A percentile compares a stretch with the other conserved stretches of the same genome.
These are phyloP conservation scores for Melampsora medusae DNA, from an alignment of 1,284 basidiomycete genomes.

Conservation along the genomic window DNA sequence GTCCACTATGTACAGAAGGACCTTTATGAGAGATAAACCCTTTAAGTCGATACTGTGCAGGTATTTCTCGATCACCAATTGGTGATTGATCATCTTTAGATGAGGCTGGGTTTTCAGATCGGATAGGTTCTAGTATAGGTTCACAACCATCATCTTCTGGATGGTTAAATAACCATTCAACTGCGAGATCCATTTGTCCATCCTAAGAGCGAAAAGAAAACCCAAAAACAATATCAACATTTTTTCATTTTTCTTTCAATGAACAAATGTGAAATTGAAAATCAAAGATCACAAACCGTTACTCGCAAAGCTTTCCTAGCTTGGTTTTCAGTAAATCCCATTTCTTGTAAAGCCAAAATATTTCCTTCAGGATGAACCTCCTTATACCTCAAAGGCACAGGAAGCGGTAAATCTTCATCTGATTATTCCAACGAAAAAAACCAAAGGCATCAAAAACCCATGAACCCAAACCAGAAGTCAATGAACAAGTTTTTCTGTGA, in stretches of 20 bases:
- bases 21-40: constrained; percentile 97
- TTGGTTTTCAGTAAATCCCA: constrained; percentile 86
- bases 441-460: no score
- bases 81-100: neutral
- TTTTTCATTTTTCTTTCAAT: neutral
- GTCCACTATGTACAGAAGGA: constrained; percentile 87
- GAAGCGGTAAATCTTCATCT: no score
- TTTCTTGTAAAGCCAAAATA: constrained; percentile 69
- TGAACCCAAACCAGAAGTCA: no score
- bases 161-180: constrained; percentile 97
- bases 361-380: constrained; percentile 41
- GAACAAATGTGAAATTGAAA: neutral
- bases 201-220: constrained; percentile 58
- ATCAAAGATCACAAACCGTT: constrained; percentile 18
- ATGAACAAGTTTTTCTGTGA: no score
- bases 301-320: constrained; percentile 73
- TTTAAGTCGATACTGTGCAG: constrained; percentile 76
- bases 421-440: no score
- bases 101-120: constrained; percentile 60
- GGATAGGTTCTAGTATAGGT: constrained; percentile 54
- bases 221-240: neutral
- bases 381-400: no score
- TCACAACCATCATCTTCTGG: constrained; percentile 80
- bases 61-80: constrained; percentile 58
- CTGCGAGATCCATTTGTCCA: constrained; percentile 75